Conservation (phyloP, 2,329 filamentous ascomycete species). For the Lecanicillium sp. region DNA sequence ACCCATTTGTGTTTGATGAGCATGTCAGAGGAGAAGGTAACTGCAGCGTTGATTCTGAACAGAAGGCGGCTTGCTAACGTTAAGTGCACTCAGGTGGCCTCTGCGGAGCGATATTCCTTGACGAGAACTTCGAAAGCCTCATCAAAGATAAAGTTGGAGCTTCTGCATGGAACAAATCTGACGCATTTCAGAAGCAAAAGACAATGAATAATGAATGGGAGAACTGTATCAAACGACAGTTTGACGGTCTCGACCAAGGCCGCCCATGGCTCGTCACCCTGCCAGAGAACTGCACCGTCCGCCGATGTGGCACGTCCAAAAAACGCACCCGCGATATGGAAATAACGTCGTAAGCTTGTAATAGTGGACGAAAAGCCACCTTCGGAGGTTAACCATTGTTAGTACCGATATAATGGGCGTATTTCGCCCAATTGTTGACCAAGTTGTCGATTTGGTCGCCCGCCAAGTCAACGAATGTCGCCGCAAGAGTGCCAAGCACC, state of each 20-base stretch:
- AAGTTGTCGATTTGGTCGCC: too few relatives aligned
- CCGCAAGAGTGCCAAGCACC: too few relatives aligned
- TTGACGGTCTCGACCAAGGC: conserved; percentile 7
- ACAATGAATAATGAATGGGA: conserved; percentile 18
- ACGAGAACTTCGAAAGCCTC: conserved; percentile 25
- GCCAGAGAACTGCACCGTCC: not conserved
- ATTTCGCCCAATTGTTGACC: not conserved
- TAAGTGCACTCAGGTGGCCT: conserved; percentile 21
- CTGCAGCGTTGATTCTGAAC: conserved; percentile 1
- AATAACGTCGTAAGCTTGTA: not conserved
- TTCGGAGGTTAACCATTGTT: too few relatives aligned
- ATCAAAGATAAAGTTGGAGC: conserved; percentile 16
- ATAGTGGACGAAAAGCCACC: too few relatives aligned
- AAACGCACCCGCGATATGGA: not conserved
- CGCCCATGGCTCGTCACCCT: not conserved
- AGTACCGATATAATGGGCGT: not conserved
- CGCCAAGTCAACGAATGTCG: too few relatives aligned
- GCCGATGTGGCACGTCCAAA: not conserved
- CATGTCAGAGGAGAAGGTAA: conserved; percentile 28
- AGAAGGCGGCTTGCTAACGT: not conserved
- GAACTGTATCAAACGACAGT: conserved; percentile 15
- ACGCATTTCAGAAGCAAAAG: not conserved
- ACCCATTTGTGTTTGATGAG: conserved; percentile 25
- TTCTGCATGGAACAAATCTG: not conserved
- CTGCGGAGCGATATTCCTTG: conserved; percentile 32